Evolutionary conservation across 2,329 filamentous ascomycete species (phyloP), one percentile per base, ranked within the genome.

Genomic region (Monilinia fructicola): DNA sequence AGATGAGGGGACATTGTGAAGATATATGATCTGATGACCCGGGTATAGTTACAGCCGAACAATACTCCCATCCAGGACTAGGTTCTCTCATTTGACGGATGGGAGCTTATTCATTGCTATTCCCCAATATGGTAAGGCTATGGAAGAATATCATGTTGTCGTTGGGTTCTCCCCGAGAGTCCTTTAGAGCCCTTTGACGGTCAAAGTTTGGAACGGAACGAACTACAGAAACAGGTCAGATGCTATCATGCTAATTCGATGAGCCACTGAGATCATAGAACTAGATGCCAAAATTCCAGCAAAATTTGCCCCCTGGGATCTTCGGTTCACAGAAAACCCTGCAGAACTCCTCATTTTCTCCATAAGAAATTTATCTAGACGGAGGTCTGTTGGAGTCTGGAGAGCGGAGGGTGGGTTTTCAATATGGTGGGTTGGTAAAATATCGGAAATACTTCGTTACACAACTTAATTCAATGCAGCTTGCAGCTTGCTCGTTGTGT

Each of bases 381-480:
- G 42, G 64, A 52, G 54, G 54, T 66, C 64, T 44, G 38, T 44
- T 52, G 35, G 46, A 44, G 55, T 60, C 64, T 61, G 35, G 64
- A 61, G 46, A 60, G 56, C 16, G 60, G 60, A 55, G 60, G n/a
- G 55, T 59, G 55, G 55, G 42, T 64, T 40, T 35, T 48, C 42
- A 48, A 48, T 11, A 4, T 54, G 50, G 35, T 55, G 35, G 48
- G 60, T 44, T 55, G 60, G 60, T 31, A 54, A 21, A 44, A 31
- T 35, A 31, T 64, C 50, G 60, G 50, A n/a, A 55, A 59, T 23
- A 48, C 56, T 48, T 59, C 18, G 26, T 16, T 46, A 42, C 56
- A 59, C 56, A 35, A 59, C 26, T 46, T 35, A 42, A 14, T 42
- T 14, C 16, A 42, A 14, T 42, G 16, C 16, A n/a, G n/a, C n/a